Percentiles rank a stretch among this genome's conserved stretches.
Evolutionary conservation across 495 filamentous ascomycete genomes (phyloP).

Genomic region (Aspergillus kassunensis): DNA sequence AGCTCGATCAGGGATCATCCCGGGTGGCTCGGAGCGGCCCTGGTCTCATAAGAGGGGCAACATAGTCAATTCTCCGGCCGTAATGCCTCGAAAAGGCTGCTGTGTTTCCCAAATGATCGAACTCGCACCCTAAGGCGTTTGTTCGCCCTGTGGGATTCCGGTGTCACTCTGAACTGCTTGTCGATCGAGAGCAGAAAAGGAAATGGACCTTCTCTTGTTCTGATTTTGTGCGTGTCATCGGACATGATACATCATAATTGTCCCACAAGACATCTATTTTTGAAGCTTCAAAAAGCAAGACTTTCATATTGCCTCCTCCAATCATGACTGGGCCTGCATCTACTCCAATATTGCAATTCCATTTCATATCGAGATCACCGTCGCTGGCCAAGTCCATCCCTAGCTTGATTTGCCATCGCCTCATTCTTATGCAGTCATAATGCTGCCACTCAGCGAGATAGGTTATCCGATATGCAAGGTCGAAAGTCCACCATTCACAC

Average conservation of each 20-base stretch:
- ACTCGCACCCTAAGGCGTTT: not conserved
- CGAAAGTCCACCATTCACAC: constrained; percentile 1
- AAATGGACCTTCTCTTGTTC: not conserved
- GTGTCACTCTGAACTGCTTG: not conserved
- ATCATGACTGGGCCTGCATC: not conserved
- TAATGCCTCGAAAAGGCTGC: constrained; percentile 7
- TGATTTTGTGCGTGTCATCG: constrained; percentile 10
- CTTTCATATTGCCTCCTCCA: constrained; percentile 5
- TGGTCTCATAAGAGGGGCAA: constrained; percentile 1
- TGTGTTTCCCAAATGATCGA: not conserved
- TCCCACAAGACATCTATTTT: constrained; percentile 9
- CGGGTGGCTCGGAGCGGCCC: constrained; percentile 1
- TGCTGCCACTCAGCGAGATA: not conserved
- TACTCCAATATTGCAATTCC: not conserved
- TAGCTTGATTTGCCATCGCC: constrained; percentile 1
- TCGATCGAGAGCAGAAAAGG: not conserved
- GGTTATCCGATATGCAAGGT: constrained; percentile 14
- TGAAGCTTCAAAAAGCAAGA: no score
- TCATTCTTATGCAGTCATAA: constrained; percentile 3
- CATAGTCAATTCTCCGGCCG: not conserved
- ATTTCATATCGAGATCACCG: not conserved
- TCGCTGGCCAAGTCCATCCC: constrained; percentile 1
- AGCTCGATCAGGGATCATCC: constrained; percentile 16
- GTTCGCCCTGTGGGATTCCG: not conserved
- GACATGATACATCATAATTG: constrained; percentile 18